Evolutionary conservation across 495 filamentous ascomycete genomes (phyloP).

Genomic region (Hyphodiscus hymeniophilus): DNA sequence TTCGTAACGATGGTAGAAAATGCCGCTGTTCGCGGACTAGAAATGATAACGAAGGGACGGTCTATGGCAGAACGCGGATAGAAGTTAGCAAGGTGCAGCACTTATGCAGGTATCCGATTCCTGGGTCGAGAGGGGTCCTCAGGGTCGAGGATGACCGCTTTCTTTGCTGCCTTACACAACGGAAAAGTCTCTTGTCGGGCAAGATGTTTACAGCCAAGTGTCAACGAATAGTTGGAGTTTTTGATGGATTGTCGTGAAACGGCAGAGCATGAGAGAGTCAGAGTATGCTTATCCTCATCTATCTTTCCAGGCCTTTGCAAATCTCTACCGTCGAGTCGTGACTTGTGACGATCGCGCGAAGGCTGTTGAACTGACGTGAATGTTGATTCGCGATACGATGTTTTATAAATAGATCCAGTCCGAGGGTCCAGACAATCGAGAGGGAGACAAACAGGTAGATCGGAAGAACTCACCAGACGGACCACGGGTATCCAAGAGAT

Average conservation of each 20-base stretch:
- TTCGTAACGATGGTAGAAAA: neutral
- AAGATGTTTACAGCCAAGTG: neutral
- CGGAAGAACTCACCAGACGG: slow-evolving; percentile 11
- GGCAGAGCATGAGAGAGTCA: neutral
- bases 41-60: slow-evolving; percentile 9
- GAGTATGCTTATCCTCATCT: neutral
- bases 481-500: slow-evolving; percentile 3
- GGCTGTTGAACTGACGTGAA: slow-evolving; percentile 6
- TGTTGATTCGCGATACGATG: slow-evolving; percentile 18
- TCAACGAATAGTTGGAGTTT: neutral
- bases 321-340: neutral
- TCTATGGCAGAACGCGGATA: neutral
- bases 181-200: slow-evolving; percentile 7
- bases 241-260: neutral
- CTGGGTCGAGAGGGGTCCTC: slow-evolving; percentile 5
- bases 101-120: slow-evolving; percentile 15
- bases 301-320: neutral
- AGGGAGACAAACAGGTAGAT: neutral
- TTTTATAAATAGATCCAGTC: slow-evolving; percentile 14
- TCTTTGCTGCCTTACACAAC: slow-evolving; percentile 4
- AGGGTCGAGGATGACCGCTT: neutral
- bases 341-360: neutral
- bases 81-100: slow-evolving; percentile 13
- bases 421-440: neutral
- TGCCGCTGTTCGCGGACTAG: neutral